Evolutionary conservation across 2,329 filamentous ascomycete species (phyloP).

Genomic region (Emydomyces testavorans): DNA sequence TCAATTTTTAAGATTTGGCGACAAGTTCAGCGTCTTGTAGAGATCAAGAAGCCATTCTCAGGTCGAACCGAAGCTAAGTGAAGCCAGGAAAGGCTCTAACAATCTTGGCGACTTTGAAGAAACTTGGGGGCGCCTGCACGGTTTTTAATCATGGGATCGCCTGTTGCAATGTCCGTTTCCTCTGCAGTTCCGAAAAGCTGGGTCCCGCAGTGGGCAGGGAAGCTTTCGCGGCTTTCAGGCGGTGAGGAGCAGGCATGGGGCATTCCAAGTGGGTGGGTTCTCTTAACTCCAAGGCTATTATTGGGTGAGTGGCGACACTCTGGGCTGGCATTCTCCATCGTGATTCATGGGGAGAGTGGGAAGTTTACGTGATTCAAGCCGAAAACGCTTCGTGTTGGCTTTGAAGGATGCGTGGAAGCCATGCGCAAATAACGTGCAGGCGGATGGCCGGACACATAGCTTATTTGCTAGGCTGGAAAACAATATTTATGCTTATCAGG

Average conservation of each 20-base stretch:
- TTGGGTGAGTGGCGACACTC: too few relatives aligned
- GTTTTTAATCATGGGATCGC: neutral
- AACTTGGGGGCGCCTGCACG: neutral
- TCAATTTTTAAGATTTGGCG: neutral
- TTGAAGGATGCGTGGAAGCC: conserved; percentile 4
- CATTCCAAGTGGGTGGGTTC: too few relatives aligned
- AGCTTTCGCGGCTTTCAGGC: too few relatives aligned
- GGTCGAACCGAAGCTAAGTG: neutral
- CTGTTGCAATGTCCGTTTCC: neutral
- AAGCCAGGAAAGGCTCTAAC: too few relatives aligned
- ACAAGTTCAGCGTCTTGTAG: neutral
- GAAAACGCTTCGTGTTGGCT: neutral
- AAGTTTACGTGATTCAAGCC: too few relatives aligned
- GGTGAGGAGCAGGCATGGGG: too few relatives aligned
- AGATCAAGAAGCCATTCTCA: neutral
- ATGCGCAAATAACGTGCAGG: neutral
- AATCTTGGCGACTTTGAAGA: neutral
- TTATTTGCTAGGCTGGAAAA: conserved; percentile 1
- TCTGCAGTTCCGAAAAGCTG: too few relatives aligned
- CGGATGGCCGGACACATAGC: neutral
- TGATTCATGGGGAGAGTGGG: too few relatives aligned
- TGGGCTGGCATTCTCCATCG: too few relatives aligned
- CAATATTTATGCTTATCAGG: neutral
- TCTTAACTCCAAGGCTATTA: too few relatives aligned
- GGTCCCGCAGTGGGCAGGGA: too few relatives aligned